A percentile compares a stretch with the other conserved stretches of the same genome.
phyloP scores from a whole-genome alignment of 345 rosid species.

The Lumnitzera littorea region DNA sequence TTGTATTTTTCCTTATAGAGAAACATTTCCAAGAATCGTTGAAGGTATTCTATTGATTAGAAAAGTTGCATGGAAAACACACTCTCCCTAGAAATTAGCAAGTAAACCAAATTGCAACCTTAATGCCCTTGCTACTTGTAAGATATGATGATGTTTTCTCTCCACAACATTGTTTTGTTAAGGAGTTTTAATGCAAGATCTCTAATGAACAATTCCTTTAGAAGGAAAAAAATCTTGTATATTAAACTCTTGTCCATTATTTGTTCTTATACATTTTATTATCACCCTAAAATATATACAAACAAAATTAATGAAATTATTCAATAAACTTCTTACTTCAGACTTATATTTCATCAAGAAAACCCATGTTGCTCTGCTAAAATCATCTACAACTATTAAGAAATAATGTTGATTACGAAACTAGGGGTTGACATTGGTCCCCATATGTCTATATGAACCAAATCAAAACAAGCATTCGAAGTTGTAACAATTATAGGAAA shows the following conservation, averaged over 20 bases:
- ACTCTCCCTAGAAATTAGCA: background rate
- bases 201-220: background rate
- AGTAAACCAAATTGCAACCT: background rate
- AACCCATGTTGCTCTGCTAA: background rate
- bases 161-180: background rate
- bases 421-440: background rate
- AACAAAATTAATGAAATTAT: too few relatives aligned
- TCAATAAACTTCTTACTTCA: too few relatives aligned
- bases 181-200: background rate
- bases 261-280: background rate
- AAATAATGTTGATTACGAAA: background rate
- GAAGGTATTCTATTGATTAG: background rate
- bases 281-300: background rate
- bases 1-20: too few relatives aligned
- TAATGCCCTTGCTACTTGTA: background rate
- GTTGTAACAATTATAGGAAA: background rate
- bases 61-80: background rate
- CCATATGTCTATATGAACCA: background rate
- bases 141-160: background rate
- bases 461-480: background rate
- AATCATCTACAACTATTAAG: background rate
- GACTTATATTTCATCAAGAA: background rate
- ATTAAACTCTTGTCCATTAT: background rate
- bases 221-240: too few relatives aligned
- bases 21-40: background rate